Base-by-base conservation (phyloP, 2,329 filamentous ascomycete genomes). In the Botrytis deweyae region DNA sequence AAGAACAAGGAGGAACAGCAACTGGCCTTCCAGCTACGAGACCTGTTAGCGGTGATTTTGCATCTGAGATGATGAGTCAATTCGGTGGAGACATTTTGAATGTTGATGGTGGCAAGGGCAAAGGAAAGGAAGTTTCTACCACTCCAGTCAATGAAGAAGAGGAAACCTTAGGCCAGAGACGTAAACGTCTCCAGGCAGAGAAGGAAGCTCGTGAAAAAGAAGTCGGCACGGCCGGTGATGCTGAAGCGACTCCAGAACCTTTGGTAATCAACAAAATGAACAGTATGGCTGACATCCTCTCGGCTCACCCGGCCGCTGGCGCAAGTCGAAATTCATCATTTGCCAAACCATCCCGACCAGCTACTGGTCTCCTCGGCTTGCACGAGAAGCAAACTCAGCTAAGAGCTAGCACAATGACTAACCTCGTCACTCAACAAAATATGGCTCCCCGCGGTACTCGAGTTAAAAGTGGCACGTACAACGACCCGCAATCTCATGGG, bases 111-210 rank as follows among this genome's bases (percentile, higher is more conserved):
- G 76, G 61, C 52, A 83, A 84, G 72, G 81, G 77, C 7, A 80
- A 80, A 73, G 77, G 72, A n/a, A 78, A 80, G 66, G 79, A 80
- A 61, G 78, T 79, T 22, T 79, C 80, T 33, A 81, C 78, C 49
- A 76, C 80, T 46, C 80, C 80, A 73, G 74, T 79, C 29, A 85
- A 86, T 74, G 86, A 87, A 75, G 91, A 91, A 76, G 91, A 94
- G 78, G 93, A 96, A 80, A 95, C 93, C 0, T 85, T 96, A 0
- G 93, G 92, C 16, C 92, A 95, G 81, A 90, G 93, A 18, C 90
- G 92, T 0, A 89, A 89, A 42, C 88, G 93, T 40, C 85, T 96
- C 2, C 92, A 94, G 80, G 89, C 90, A 10, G 89, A 91, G 79
- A 86, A 86, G 40, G 90, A 92, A 81, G 90, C 90, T 10, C 87